Evolutionary conservation across 2,329 filamentous ascomycete species (phyloP).

Genomic region (Arthrobotrys sinensis): DNA sequence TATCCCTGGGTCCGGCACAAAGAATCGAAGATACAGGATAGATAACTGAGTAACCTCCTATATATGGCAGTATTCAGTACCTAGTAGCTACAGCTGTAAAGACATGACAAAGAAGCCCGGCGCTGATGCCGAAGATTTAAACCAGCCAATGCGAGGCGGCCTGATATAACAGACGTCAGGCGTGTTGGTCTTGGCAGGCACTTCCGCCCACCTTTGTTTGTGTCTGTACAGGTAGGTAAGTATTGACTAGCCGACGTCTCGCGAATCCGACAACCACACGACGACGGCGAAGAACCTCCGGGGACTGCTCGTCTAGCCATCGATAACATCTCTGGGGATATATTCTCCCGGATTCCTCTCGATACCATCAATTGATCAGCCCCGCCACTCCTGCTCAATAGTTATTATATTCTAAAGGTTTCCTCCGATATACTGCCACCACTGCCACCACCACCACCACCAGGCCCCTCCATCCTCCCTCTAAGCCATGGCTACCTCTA

Average conservation of each 20-base stretch:
- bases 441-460: background rate
- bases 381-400: too few species aligned
- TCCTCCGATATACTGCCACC: background rate
- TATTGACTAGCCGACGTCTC: background rate
- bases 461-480: background rate
- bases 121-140: too few species aligned
- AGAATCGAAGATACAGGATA: too few species aligned
- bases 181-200: slow-evolving; percentile 11
- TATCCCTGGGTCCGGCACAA: too few species aligned
- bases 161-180: background rate
- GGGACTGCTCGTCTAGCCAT: background rate
- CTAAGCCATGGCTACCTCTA: slow-evolving; percentile 68
- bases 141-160: too few species aligned
- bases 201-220: background rate
- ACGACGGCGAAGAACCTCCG: background rate
- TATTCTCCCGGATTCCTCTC: too few species aligned
- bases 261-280: background rate
- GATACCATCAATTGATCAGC: background rate
- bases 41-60: background rate
- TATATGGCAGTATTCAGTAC: background rate
- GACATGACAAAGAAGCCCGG: background rate
- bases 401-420: background rate
- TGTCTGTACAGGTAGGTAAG: too few species aligned
- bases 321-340: background rate
- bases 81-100: background rate